Base-by-base conservation (phyloP, 441 rosid genomes). In the Daphne laureola region DNA sequence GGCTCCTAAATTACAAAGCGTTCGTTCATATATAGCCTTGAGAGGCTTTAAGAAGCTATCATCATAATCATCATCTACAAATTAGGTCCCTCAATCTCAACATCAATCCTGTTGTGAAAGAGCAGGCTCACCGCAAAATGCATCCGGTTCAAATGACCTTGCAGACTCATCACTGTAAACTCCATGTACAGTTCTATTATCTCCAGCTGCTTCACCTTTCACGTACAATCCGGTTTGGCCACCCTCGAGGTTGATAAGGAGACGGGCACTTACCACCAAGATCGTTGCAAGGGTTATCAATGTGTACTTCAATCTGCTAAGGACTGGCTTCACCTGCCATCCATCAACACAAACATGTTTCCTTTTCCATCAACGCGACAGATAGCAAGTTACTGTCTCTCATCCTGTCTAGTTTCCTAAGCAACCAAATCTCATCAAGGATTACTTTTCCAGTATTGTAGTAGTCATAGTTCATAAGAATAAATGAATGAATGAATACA, bases 141-240 rank as follows among this genome's bases (percentile, higher is more conserved):
- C 93, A 25, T 88, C 95, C 0, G 91, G 95, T 73, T 91, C 98
- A 2, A 91, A 91, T 0, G 81, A 74, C 64, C 83, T 81, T n/a
- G 96, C 98, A 0, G 95, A 80, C 31, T 86, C 89, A 17, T 86
- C 95, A 1, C 69, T 74, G 78, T 91, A 87, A n/a, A 76, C 84
- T 27, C 96, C 96, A 0, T 95, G 86, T 51, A 87, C 72, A 21
- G 83, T 82, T 51, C 80, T 61, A 0, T 59, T 61, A 0, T 59
- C 73, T 4, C 63, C 67, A 17, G 67, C 51, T 52, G 64, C 67
- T 46, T 59, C 59, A 12, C 80, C 55, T 48, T 66, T 51, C 45
- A 49, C 16, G 54, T 63, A 67, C 12, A 68, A 54, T 51, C 60
- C 69, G 61, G 74, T 71, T 21, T 78, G 83, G 57, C 65, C 54